phyloP scores from a whole-genome alignment of 352 stramenopile species.

The Phytophthora fragariae region DNA sequence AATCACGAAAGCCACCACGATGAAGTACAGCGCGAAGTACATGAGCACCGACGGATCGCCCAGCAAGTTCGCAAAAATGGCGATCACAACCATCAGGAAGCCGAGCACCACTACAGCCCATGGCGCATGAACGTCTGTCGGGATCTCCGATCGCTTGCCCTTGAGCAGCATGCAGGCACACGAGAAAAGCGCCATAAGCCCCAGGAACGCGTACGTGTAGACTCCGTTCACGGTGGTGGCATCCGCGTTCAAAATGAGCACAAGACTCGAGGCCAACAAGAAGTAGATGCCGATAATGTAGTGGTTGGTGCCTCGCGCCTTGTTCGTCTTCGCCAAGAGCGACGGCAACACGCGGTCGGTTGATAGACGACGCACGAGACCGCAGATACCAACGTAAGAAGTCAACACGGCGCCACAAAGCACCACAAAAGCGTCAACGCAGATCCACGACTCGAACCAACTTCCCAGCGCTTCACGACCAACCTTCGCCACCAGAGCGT shows the following conservation, averaged over 20 bases:
- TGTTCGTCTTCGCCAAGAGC: conserved; percentile 60
- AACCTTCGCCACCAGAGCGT: conserved; percentile 69
- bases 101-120: conserved; percentile 51
- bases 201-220: conserved; percentile 89
- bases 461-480: conserved; percentile 43
- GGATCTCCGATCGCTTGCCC: conserved; percentile 80
- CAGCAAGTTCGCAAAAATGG: conserved; percentile 59
- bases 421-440: conserved; percentile 87
- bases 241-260: conserved; percentile 78
- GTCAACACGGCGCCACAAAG: conserved; percentile 86
- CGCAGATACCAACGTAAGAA: conserved; percentile 82
- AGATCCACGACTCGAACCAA: conserved; percentile 65
- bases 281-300: conserved; percentile 82
- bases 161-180: conserved; percentile 87
- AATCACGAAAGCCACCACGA: conserved; percentile 49
- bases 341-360: conserved; percentile 65
- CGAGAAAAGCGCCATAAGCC: conserved; percentile 86
- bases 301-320: conserved; percentile 69
- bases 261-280: conserved; percentile 61
- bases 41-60: conserved; percentile 55
- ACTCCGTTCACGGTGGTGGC: conserved; percentile 79
- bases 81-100: conserved; percentile 52
- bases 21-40: conserved; percentile 68
- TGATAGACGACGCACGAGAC: conserved; percentile 74
- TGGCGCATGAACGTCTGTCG: conserved; percentile 62